phyloP scores from a whole-genome alignment of 805 yeast genomes.

The Candida fluviatilis region DNA sequence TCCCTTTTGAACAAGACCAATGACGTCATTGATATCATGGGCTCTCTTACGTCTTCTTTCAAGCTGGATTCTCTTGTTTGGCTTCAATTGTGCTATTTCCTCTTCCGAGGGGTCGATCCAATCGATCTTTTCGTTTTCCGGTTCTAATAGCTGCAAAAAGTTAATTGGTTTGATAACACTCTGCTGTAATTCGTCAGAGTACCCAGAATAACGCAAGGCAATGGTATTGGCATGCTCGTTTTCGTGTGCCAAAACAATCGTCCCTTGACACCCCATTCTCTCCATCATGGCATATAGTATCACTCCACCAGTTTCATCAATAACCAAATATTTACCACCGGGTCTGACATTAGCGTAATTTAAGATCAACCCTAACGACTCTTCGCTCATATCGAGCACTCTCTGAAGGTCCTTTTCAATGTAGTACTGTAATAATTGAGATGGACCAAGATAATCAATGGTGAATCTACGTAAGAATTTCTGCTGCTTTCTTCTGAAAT shows the following conservation, averaged over 20 bases:
- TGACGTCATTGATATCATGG: slow-evolving; percentile 42
- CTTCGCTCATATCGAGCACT: slow-evolving; percentile 80
- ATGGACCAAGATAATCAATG: slow-evolving; percentile 68
- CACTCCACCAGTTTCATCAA: slow-evolving; percentile 96
- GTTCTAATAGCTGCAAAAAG: slow-evolving; percentile 77
- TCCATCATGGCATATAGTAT: slow-evolving; percentile 81
- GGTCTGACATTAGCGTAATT: slow-evolving; percentile 80
- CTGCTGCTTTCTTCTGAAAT: slow-evolving; percentile 84
- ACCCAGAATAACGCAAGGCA: slow-evolving; percentile 63
- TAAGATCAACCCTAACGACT: slow-evolving; percentile 73
- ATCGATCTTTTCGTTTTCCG: slow-evolving; percentile 53
- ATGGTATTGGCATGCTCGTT: slow-evolving; percentile 88
- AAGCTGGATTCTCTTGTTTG: slow-evolving; percentile 62
- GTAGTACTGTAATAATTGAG: slow-evolving; percentile 68
- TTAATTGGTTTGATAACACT: slow-evolving; percentile 66
- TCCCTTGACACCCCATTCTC: slow-evolving; percentile 77
- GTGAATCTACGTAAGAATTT: slow-evolving; percentile 85
- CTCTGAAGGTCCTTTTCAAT: slow-evolving; percentile 70
- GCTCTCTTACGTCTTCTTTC: slow-evolving; percentile 60
- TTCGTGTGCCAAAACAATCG: slow-evolving; percentile 75
- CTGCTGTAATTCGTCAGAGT: slow-evolving; percentile 47
- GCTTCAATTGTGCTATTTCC: slow-evolving; percentile 51
- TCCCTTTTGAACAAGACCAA: slow-evolving; percentile 46
- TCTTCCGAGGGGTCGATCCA: slow-evolving; percentile 46
- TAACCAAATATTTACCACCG: slow-evolving; percentile 82